A percentile compares a stretch with the other conserved stretches of the same genome.
phyloP scores from a whole-genome alignment of 768 basidiomycete genomes.

The Mycena olivaceomarginata region DNA sequence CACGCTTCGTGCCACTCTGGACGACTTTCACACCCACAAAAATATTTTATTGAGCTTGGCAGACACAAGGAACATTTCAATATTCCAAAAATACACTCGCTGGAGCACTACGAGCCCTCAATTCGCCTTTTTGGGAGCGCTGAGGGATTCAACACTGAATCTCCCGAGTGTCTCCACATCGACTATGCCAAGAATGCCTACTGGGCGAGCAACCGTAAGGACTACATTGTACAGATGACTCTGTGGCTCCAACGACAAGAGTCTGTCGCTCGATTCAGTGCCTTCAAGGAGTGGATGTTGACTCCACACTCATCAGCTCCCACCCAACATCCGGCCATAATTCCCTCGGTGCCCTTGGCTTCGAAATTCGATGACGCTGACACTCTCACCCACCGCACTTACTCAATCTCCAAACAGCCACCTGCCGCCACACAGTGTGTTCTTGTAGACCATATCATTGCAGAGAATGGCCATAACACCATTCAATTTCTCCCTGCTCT shows the following conservation, averaged over 20 bases:
- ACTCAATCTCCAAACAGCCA: background rate
- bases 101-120: constrained; percentile 26
- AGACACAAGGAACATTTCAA: constrained; percentile 53
- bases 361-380: background rate
- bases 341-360: too few relatives aligned
- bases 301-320: too few relatives aligned
- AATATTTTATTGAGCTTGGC: constrained; percentile 45
- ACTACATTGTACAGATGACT: too few relatives aligned
- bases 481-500: background rate
- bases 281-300: too few relatives aligned
- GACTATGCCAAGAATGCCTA: too few relatives aligned
- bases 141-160: background rate
- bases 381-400: background rate
- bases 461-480: background rate
- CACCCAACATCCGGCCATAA: too few relatives aligned
- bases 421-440: background rate
- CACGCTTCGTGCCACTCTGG: constrained; percentile 43
- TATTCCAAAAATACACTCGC: constrained; percentile 56
- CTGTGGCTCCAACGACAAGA: too few relatives aligned
- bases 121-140: constrained; percentile 1
- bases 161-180: background rate
- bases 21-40: constrained; percentile 51
- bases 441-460: background rate
- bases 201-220: too few relatives aligned
- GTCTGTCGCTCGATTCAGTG: too few relatives aligned